These are phyloP conservation scores for Taphrina sp. DNA, from an alignment of 1,139 yeast species.

Conservation along the genomic window DNA sequence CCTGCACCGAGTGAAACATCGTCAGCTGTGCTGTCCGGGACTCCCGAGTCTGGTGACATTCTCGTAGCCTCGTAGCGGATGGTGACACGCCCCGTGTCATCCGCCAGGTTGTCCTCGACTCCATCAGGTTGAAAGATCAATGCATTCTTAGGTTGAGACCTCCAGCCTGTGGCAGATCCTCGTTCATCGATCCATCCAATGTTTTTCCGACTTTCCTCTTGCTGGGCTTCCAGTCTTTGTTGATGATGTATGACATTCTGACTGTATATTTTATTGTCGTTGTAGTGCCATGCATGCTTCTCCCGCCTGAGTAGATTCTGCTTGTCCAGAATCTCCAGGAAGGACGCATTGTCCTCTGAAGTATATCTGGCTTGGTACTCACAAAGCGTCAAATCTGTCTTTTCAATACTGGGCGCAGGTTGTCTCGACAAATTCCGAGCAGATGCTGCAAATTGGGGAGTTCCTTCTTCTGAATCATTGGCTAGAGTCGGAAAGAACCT, in stretches of 20 bases:
- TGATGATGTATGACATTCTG: constrained; percentile 7
- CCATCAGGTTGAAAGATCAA: constrained; percentile 40
- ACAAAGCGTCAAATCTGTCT: constrained; percentile 32
- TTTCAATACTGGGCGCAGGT: neutral
- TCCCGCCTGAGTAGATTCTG: constrained; percentile 38
- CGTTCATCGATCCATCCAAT: constrained; percentile 37
- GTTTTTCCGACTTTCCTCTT: constrained; percentile 4
- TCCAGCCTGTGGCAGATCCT: constrained; percentile 35
- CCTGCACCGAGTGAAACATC: neutral
- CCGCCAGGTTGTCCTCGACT: constrained; percentile 23
- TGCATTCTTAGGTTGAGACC: constrained; percentile 37
- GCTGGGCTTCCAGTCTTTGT: neutral
- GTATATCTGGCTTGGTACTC: constrained; percentile 42
- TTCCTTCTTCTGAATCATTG: constrained; percentile 8
- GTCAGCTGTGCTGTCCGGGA: neutral
- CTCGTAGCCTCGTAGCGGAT: constrained; percentile 22
- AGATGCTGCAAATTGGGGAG: constrained; percentile 5
- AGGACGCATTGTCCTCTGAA: constrained; percentile 45
- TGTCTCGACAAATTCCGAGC: neutral
- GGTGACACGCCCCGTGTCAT: constrained; percentile 1
- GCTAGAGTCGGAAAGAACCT: constrained; percentile 42
- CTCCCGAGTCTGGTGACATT: neutral
- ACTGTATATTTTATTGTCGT: constrained; percentile 36
- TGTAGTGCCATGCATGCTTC: constrained; percentile 41
- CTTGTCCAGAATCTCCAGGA: constrained; percentile 40